Evolutionary conservation across 2,329 filamentous ascomycete genomes (phyloP).

Genomic region (Sporothrix pallida): DNA sequence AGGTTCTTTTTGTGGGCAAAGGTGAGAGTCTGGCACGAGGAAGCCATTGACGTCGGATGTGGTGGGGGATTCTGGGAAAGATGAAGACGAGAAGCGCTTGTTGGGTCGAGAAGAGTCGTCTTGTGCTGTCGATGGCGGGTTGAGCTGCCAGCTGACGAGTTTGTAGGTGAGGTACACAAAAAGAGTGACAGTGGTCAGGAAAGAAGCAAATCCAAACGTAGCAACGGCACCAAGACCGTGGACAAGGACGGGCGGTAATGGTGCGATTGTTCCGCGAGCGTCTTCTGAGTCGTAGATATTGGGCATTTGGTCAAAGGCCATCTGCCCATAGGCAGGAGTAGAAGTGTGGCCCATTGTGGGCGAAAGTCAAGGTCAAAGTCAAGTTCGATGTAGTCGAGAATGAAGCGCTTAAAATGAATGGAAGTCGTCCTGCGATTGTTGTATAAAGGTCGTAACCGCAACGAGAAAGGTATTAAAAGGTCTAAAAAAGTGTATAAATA

Average conservation of each 20-base stretch:
- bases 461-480: not conserved
- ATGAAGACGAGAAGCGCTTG: constrained; percentile 20
- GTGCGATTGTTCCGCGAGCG: constrained; percentile 43
- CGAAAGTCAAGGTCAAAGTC: no score
- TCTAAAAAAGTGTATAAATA: constrained; percentile 16
- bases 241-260: constrained; percentile 46
- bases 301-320: constrained; percentile 16
- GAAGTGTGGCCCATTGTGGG: no score
- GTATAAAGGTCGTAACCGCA: not conserved
- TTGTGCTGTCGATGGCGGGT: constrained; percentile 33
- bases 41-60: constrained; percentile 47
- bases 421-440: not conserved
- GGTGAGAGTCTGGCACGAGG: constrained; percentile 41
- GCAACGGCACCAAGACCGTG: constrained; percentile 49
- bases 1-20: constrained; percentile 38
- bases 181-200: constrained; percentile 45
- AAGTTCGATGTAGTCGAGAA: not conserved
- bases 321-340: not conserved
- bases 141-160: constrained; percentile 46
- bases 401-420: not conserved
- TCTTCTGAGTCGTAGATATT: constrained; percentile 42
- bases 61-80: constrained; percentile 45
- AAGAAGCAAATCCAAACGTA: constrained; percentile 48
- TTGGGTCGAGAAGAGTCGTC: constrained; percentile 9
- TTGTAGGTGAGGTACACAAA: constrained; percentile 47